Conservation (phyloP, 78 protist genomes). For the Isochrysis galbana region DNA sequence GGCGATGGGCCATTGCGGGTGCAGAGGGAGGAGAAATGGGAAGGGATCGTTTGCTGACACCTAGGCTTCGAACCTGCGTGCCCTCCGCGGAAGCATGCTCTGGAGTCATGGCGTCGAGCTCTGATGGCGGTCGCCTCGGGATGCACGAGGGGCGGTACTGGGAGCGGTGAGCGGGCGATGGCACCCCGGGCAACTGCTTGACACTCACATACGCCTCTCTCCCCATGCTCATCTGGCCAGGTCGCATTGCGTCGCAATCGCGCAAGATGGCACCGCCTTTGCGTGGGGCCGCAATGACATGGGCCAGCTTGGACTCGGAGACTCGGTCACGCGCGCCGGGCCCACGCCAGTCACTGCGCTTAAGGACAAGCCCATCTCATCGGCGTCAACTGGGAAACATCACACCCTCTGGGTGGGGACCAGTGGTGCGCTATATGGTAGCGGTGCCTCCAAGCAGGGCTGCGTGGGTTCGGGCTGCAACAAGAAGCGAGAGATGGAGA, state of each 20-base stretch:
- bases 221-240: too few relatives aligned
- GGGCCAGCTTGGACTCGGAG: neutral
- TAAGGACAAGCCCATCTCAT: neutral
- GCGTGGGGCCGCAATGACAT: neutral
- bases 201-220: too few relatives aligned
- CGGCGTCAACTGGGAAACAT: neutral
- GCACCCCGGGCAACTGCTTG: too few relatives aligned
- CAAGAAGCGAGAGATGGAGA: neutral
- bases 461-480: neutral
- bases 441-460: constrained; percentile 1
- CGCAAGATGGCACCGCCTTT: neutral
- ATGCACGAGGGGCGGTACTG: too few relatives aligned
- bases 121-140: too few relatives aligned
- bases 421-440: neutral
- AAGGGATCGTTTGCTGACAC: too few relatives aligned
- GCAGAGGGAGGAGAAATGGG: too few relatives aligned
- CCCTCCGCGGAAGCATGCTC: too few relatives aligned
- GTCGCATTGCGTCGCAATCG: neutral
- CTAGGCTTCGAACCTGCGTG: too few relatives aligned
- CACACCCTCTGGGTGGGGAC: neutral
- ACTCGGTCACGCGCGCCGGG: neutral
- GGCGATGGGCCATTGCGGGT: too few relatives aligned
- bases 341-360: neutral
- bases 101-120: too few relatives aligned
- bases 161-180: too few relatives aligned